A percentile compares a stretch with the other conserved stretches of the same genome.
These are phyloP conservation scores for Drechslerella dactyloides DNA, from an alignment of 2,329 filamentous ascomycete species.

Conservation along the genomic window DNA sequence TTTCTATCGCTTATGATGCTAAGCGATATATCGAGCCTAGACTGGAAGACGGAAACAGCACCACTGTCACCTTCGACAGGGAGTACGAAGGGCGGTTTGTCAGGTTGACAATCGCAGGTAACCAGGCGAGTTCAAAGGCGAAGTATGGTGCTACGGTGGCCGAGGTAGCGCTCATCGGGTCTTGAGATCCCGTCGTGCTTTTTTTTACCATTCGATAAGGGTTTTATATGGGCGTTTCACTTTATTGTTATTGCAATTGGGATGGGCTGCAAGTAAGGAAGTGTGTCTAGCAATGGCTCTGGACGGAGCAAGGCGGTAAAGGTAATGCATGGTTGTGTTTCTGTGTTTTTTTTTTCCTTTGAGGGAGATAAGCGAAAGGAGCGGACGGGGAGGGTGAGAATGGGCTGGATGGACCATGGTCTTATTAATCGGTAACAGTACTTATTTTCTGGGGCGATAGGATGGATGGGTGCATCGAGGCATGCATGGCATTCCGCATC, in stretches of 20 bases:
- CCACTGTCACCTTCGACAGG: conserved; percentile 39
- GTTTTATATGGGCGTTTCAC: conserved; percentile 12
- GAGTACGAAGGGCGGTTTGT: conserved; percentile 45
- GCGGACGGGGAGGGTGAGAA: too few species aligned
- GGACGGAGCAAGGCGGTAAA: neutral
- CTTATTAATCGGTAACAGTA: too few species aligned
- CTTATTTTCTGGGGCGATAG: too few species aligned
- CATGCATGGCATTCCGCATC: too few species aligned
- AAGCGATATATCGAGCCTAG: conserved; percentile 40
- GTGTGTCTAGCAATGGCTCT: too few species aligned
- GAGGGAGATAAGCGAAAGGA: too few species aligned
- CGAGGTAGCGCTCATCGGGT: conserved; percentile 43
- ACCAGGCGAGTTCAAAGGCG: conserved; percentile 27
- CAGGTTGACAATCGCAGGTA: conserved; percentile 41
- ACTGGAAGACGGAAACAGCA: conserved; percentile 48
- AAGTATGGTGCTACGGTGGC: conserved; percentile 40
- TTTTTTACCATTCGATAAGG: conserved; percentile 2
- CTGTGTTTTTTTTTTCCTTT: too few species aligned
- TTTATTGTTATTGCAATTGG: neutral
- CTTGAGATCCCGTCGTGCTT: conserved; percentile 10
- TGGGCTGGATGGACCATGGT: too few species aligned
- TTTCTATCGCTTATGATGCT: conserved; percentile 51
- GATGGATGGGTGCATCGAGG: too few species aligned
- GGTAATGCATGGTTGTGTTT: too few species aligned
- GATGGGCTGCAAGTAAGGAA: conserved; percentile 32